Base-by-base conservation (phyloP, 2,329 filamentous ascomycete species). In the Ophioceras dolichostomum region DNA sequence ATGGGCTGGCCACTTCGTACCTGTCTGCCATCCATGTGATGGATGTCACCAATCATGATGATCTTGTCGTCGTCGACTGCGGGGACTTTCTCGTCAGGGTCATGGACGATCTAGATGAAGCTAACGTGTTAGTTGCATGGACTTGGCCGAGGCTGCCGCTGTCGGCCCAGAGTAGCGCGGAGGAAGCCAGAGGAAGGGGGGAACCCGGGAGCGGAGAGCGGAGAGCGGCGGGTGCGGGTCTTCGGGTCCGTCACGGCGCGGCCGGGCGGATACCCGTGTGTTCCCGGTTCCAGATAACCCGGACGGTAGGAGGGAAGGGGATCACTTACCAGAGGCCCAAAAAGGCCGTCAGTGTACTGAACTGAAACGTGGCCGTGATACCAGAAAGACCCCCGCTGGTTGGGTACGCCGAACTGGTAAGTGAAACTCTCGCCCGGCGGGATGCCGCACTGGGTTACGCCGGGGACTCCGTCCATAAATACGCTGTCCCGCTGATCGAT, bases 401-500 rank as follows among this genome's bases (percentile, higher is more conserved):
- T 44, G 16, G 34, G 35, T 5, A 50, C 45, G 1, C 22, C 36
- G 26, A 53, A 54, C 39, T 49, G 49, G 41, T 83, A 83, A 6
- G 65, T 71, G 42, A 78, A 74, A 2, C 60, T 68, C 4, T 59
- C 54, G 0, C 72, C 73, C 0, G 76, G 70, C 0, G 69, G 62
- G 35, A 82, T 73, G 2, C 65, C 61, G 45, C 73, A 79, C 51
- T 79, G 76, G 1, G 67, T 73, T 2, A 78, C 64, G 28, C 67
- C 73, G 0, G 69, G 60, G 2, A 76, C 67, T 2, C 79, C 79
- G 48, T 84, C 79, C 71, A 82, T 79, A 36, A 70, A 67, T 41
- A 76, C 83, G 0, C 80, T 83, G 10, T 79, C 80, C 45, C 83
- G 83, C 51, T 86, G 81, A 50, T 76, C 85, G 43, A 89, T 67